Conservation (phyloP, 23 red algal genomes). For the Cyanidioschyzon merolae region DNA sequence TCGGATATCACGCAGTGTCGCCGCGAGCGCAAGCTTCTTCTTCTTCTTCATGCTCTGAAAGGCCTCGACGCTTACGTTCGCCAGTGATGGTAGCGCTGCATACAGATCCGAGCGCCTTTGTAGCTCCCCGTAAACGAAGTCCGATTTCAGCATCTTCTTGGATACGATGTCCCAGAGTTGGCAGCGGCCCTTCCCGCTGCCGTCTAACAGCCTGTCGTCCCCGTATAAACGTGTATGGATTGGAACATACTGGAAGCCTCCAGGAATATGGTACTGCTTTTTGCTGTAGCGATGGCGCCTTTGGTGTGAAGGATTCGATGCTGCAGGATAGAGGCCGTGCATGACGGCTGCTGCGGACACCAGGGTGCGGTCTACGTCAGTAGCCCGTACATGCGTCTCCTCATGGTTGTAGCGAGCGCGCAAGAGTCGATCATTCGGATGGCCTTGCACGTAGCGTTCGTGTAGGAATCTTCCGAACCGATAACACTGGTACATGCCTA, state of each 20-base stretch:
- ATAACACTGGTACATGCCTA: constrained; percentile 19
- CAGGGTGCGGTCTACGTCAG: constrained; percentile 37
- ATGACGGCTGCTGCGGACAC: constrained; percentile 10
- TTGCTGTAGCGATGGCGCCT: background rate
- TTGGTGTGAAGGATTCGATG: background rate
- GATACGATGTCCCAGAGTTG: constrained; percentile 3
- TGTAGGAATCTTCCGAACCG: constrained; percentile 22
- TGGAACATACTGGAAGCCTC: constrained; percentile 7
- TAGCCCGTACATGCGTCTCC: constrained; percentile 36
- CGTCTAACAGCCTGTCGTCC: background rate
- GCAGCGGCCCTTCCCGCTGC: constrained; percentile 7
- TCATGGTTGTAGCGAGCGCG: constrained; percentile 17
- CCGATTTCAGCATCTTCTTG: background rate
- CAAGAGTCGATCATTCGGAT: background rate
- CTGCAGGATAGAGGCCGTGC: constrained; percentile 25
- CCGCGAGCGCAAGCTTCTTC: constrained; percentile 3
- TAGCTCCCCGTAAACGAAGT: background rate
- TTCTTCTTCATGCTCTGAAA: background rate
- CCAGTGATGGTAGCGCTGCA: constrained; percentile 14
- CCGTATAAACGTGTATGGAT: background rate
- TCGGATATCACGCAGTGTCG: constrained; percentile 26
- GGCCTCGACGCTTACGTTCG: background rate
- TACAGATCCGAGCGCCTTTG: background rate
- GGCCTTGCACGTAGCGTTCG: background rate
- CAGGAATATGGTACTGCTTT: constrained; percentile 5